These are phyloP conservation scores for Albophoma yamanashiensis DNA, from an alignment of 2,329 filamentous ascomycete species.

Conservation along the genomic window DNA sequence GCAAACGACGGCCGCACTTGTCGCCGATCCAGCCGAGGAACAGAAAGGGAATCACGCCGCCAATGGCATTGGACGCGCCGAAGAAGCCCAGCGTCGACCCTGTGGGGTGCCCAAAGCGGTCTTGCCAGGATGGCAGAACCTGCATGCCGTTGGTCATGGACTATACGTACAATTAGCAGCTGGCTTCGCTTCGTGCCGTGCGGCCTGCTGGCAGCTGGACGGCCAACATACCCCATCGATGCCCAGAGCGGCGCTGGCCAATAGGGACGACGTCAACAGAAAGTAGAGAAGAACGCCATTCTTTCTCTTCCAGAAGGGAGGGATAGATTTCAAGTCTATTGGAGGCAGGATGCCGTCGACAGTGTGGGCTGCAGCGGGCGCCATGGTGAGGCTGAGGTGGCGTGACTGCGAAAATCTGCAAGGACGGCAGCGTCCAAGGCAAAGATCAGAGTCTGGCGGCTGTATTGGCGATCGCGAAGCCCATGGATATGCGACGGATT, in stretches of 20 bases:
- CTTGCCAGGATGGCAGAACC: constrained; percentile 24
- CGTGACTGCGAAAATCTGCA: background rate
- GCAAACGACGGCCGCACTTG: constrained; percentile 19
- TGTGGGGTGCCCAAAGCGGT: constrained; percentile 24
- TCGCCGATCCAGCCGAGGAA: constrained; percentile 25
- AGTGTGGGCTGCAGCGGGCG: constrained; percentile 19
- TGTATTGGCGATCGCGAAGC: background rate
- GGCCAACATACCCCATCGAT: constrained; percentile 27
- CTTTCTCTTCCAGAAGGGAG: constrained; percentile 24
- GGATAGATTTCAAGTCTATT: constrained; percentile 18
- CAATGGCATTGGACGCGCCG: constrained; percentile 27
- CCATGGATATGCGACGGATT: background rate
- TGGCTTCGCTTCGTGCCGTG: background rate
- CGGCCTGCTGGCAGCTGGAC: background rate
- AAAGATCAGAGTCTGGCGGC: background rate
- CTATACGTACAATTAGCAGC: constrained; percentile 8
- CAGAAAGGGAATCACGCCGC: constrained; percentile 25
- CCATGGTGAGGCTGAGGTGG: constrained; percentile 11
- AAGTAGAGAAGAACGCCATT: constrained; percentile 32
- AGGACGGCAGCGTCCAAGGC: background rate
- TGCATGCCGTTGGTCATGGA: constrained; percentile 30
- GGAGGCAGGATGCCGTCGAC: constrained; percentile 18
- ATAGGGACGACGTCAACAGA: constrained; percentile 28
- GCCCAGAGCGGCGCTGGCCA: constrained; percentile 29
- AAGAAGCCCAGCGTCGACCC: constrained; percentile 27